These are phyloP conservation scores for Incumbomyces delicatus DNA, from an alignment of 2,329 filamentous ascomycete genomes.

Conservation along the genomic window DNA sequence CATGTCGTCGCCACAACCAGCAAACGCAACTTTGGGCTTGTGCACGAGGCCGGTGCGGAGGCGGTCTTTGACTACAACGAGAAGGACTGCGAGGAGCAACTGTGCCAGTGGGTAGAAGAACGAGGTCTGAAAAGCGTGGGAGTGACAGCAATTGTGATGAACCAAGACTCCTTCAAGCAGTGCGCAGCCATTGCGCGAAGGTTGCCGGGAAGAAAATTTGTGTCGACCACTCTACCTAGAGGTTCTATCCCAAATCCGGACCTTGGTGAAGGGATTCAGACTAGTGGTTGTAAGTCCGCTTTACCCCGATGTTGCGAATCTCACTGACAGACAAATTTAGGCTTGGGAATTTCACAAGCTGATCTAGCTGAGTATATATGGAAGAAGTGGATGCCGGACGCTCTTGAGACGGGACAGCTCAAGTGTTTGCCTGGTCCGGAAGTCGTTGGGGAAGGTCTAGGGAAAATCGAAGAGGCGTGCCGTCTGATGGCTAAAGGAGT, in stretches of 20 bases:
- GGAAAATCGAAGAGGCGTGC: not conserved
- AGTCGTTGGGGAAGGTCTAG: constrained; percentile 3
- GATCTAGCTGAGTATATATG: constrained; percentile 2
- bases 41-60: not conserved
- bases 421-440: constrained; percentile 3
- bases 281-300: constrained; percentile 1
- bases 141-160: constrained; percentile 11
- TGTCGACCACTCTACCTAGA: constrained; percentile 1
- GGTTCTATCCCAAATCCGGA: not conserved
- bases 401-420: constrained; percentile 2
- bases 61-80: constrained; percentile 2
- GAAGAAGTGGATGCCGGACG: constrained; percentile 1
- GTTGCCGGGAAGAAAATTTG: constrained; percentile 7
- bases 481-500: not conserved
- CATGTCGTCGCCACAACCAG: constrained; percentile 30
- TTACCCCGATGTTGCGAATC: not conserved
- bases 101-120: constrained; percentile 6
- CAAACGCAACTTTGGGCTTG: constrained; percentile 3
- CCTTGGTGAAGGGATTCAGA: not conserved
- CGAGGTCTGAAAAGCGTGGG: not conserved
- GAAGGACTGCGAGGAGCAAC: not conserved
- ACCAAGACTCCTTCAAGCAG: constrained; percentile 17
- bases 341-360: not conserved
- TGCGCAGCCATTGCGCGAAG: constrained; percentile 7
- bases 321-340: not conserved